Percentiles rank a stretch among this genome's conserved stretches.
phyloP scores from a whole-genome alignment of 2,329 filamentous ascomycete genomes.

The Colletotrichum truncatum region DNA sequence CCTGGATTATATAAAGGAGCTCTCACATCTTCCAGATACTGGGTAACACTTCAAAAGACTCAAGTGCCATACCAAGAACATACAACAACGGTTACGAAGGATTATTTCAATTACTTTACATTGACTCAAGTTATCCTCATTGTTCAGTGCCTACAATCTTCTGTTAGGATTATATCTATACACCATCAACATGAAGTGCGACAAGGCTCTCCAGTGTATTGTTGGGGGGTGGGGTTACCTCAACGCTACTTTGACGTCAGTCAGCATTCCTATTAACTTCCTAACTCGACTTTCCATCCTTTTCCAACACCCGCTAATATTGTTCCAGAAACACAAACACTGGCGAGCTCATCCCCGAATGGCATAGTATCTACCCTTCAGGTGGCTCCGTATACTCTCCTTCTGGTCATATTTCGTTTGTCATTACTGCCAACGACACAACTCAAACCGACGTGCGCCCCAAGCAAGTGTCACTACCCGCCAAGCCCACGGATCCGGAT shows the following conservation, averaged over 20 bases:
- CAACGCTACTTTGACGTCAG: constrained; percentile 10
- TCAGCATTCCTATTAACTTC: background rate
- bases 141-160: no score
- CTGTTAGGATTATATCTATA: no score
- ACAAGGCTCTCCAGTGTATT: constrained; percentile 1
- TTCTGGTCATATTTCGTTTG: constrained; percentile 7
- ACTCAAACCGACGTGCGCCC: constrained; percentile 13
- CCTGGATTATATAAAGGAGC: no score
- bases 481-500: background rate
- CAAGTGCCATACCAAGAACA: no score
- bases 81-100: no score
- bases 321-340: background rate
- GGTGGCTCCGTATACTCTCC: constrained; percentile 1
- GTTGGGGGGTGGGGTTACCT: constrained; percentile 16
- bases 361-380: constrained; percentile 19
- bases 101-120: no score
- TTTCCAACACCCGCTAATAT: background rate
- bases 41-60: no score
- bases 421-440: constrained; percentile 18
- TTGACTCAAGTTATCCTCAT: no score
- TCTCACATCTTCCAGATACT: no score
- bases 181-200: constrained; percentile 7
- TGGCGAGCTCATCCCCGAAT: constrained; percentile 9
- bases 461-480: background rate
- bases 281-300: background rate